A percentile compares a stretch with the other conserved stretches of the same genome.
Evolutionary conservation across 2,329 filamentous ascomycete genomes (phyloP).

Genomic region (Sphaerulina populicola): DNA sequence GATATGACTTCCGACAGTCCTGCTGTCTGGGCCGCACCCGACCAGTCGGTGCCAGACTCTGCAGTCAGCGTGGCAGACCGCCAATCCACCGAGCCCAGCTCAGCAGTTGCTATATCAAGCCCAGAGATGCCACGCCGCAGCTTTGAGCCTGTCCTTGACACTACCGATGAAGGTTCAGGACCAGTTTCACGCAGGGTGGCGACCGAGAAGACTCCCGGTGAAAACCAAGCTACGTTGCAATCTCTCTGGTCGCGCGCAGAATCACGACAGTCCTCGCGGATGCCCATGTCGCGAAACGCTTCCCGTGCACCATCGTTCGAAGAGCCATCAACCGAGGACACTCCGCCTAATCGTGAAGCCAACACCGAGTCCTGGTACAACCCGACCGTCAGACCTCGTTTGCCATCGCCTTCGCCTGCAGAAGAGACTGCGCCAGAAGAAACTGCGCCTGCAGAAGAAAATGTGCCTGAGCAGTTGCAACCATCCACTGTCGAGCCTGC

Average conservation of each 20-base stretch:
- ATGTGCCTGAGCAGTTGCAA: background rate
- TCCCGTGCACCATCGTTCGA: constrained; percentile 8
- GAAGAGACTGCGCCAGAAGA: background rate
- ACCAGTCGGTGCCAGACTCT: constrained; percentile 1
- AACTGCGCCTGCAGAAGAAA: background rate
- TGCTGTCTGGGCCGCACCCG: background rate
- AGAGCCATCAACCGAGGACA: background rate
- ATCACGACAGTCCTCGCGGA: constrained; percentile 4
- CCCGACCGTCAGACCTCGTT: constrained; percentile 3
- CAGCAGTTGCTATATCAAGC: constrained; percentile 2
- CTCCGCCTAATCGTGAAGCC: constrained; percentile 1
- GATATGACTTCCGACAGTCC: constrained; percentile 1
- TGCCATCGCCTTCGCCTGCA: background rate
- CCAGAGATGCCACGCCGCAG: constrained; percentile 5
- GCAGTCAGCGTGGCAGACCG: background rate
- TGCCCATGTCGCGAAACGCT: constrained; percentile 3
- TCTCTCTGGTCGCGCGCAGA: constrained; percentile 7
- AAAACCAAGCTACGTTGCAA: constrained; percentile 1
- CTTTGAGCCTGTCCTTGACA: constrained; percentile 1
- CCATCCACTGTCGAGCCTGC: background rate
- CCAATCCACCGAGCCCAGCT: background rate
- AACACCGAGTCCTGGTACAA: constrained; percentile 9
- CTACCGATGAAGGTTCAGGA: background rate
- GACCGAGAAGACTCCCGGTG: constrained; percentile 4
- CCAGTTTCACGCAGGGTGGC: constrained; percentile 1